These are phyloP conservation scores for Capsella rubella DNA, from an alignment of 441 rosid genomes.

Conservation along the genomic window DNA sequence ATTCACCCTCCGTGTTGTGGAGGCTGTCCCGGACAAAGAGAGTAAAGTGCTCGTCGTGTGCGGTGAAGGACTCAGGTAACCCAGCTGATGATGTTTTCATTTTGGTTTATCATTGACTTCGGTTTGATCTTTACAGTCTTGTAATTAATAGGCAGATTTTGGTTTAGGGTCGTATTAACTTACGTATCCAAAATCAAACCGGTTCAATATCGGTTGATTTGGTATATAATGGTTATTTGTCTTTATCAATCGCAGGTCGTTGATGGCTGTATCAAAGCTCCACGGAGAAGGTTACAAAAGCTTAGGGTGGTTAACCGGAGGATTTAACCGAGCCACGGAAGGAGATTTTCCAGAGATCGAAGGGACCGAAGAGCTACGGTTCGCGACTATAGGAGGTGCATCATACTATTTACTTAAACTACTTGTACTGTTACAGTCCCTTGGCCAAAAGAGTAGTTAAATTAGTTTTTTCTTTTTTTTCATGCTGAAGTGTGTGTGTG, in stretches of 20 bases:
- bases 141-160: not conserved
- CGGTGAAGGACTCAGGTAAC: constrained; percentile 92
- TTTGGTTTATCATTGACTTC: constrained; percentile 10
- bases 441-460: constrained; percentile 44
- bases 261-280: constrained; percentile 70
- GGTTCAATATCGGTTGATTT: not conserved
- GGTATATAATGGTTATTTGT: not conserved
- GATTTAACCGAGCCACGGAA: constrained; percentile 66
- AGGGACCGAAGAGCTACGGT: constrained; percentile 78
- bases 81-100: not conserved
- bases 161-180: not conserved
- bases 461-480: not conserved
- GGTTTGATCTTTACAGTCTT: not conserved
- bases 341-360: constrained; percentile 69
- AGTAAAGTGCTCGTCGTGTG: constrained; percentile 80
- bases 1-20: constrained; percentile 60
- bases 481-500: no score
- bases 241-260: constrained; percentile 52
- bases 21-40: constrained; percentile 64
- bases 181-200: not conserved
- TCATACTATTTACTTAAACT: constrained; percentile 74
- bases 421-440: constrained; percentile 60
- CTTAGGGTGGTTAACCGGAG: constrained; percentile 89
- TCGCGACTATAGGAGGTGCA: constrained; percentile 85
- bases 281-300: constrained; percentile 66